A percentile compares a stretch with the other conserved stretches of the same genome.
Evolutionary conservation across 1,284 basidiomycete genomes (phyloP).

Genomic region (Ceratobasidium sp.): DNA sequence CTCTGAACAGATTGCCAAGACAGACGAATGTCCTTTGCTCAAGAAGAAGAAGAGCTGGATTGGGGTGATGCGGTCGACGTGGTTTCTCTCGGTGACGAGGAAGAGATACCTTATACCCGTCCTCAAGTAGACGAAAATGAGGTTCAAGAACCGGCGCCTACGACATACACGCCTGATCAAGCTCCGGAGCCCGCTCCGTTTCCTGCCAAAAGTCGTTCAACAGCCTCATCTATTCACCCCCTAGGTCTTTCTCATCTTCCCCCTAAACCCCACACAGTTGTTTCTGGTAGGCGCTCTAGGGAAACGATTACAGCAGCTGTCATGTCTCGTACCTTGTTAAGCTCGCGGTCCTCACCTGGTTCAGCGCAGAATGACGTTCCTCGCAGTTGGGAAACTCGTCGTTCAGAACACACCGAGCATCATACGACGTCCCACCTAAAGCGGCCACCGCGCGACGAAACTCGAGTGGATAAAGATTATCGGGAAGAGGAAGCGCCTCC

Average conservation of each 20-base stretch:
- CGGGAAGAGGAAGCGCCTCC: conserved; percentile 29
- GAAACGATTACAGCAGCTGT: conserved; percentile 30
- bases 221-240: conserved; percentile 1
- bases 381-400: conserved; percentile 25
- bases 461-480: conserved; percentile 16
- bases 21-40: conserved; percentile 15
- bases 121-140: neutral
- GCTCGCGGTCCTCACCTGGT: conserved; percentile 27
- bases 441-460: conserved; percentile 26
- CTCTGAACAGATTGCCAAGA: conserved; percentile 1
- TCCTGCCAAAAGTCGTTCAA: conserved; percentile 5
- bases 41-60: conserved; percentile 34
- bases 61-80: conserved; percentile 35
- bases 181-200: neutral
- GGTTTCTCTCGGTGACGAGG: conserved; percentile 33
- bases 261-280: conserved; percentile 26
- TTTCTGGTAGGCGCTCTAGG: conserved; percentile 15
- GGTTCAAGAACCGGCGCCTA: neutral
- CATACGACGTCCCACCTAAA: conserved; percentile 32
- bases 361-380: conserved; percentile 10
- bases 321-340: conserved; percentile 23
- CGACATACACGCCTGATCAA: neutral
- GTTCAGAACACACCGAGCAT: conserved; percentile 26
- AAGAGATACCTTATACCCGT: conserved; percentile 11
- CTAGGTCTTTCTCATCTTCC: conserved; percentile 29